Evolutionary conservation across 495 filamentous ascomycete genomes (phyloP), one percentile per base, ranked within the genome.

Genomic region (Penicillium paxilli): DNA sequence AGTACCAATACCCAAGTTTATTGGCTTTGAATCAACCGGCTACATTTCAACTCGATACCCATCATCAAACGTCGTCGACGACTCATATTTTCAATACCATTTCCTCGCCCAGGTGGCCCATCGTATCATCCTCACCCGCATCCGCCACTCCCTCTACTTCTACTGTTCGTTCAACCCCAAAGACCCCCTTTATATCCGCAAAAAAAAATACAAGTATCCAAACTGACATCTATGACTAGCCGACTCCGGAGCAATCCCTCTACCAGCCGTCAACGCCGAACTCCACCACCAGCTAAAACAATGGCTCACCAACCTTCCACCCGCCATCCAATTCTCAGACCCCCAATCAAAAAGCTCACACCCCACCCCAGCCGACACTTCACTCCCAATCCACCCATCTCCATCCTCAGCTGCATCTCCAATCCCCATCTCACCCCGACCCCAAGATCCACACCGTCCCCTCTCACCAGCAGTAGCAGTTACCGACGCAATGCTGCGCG

Each of bases 61-160:
- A 12, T 57, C 71, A 7, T 53, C 65, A 8, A 66, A 58, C 9
- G 68, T 71, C 21, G 64, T 74, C 30, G 75, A 78, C 51, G 73
- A 77, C 57, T 74, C 75, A 14, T 74, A 70, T 52, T 78, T 76
- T 55, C 75, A 78, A 60, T 78, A 76, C 37, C 75, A 78, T 56
- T 78, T 78, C 57, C 71, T 78, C 14, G 75, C 75, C 40, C 75
- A 78, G 51, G 74, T 78, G 47, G 75, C 75, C 16, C 74, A 78
- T 48, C 72, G 75, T 23, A 78, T 78, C 30, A 78, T 78, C 47
- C 68, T 78, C 21, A 78, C 72, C 3, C 71, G 75, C 7, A 75
- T 78, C 58, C 69, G 75, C 9, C 72, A 78, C 38, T 77, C 72
- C n/a, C 58, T 77, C 17, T 78, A 76, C 54, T 76, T 77, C 54